Conservation (phyloP, 2,329 filamentous ascomycete genomes). For the Hymenoscyphus fructigenus region DNA sequence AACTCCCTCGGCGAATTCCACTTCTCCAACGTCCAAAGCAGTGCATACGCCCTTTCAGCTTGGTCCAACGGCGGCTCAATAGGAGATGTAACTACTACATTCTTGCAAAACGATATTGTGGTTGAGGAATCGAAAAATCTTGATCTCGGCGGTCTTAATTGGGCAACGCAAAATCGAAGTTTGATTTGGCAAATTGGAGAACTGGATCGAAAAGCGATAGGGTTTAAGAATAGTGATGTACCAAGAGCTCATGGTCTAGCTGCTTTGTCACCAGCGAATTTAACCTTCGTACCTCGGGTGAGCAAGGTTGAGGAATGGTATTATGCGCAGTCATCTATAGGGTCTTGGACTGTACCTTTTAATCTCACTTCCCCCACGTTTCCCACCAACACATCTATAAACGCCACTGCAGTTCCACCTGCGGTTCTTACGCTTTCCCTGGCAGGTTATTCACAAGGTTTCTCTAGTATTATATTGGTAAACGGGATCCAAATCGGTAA, state of each 20-base stretch:
- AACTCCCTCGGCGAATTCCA: constrained; percentile 44
- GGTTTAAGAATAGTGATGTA: constrained; percentile 45
- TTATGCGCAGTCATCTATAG: constrained; percentile 42
- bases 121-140: constrained; percentile 39
- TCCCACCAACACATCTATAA: neutral
- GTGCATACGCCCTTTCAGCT: constrained; percentile 48
- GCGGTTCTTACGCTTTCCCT: constrained; percentile 17
- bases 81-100: constrained; percentile 46
- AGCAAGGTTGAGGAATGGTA: constrained; percentile 47
- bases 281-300: constrained; percentile 45
- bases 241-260: constrained; percentile 47
- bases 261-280: constrained; percentile 44
- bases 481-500: constrained; percentile 40
- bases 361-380: constrained; percentile 5
- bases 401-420: neutral
- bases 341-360: constrained; percentile 20
- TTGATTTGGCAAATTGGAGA: constrained; percentile 50
- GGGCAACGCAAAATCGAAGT: constrained; percentile 41
- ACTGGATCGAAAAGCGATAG: constrained; percentile 47
- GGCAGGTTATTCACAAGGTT: constrained; percentile 31
- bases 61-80: constrained; percentile 49
- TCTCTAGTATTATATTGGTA: constrained; percentile 38
- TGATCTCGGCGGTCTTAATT: constrained; percentile 42
- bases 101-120: constrained; percentile 42
- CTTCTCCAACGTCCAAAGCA: constrained; percentile 45